Evolutionary conservation across 2,329 filamentous ascomycete genomes (phyloP), one percentile per base, ranked within the genome.

Genomic region (Chrysoporthe cubensis): DNA sequence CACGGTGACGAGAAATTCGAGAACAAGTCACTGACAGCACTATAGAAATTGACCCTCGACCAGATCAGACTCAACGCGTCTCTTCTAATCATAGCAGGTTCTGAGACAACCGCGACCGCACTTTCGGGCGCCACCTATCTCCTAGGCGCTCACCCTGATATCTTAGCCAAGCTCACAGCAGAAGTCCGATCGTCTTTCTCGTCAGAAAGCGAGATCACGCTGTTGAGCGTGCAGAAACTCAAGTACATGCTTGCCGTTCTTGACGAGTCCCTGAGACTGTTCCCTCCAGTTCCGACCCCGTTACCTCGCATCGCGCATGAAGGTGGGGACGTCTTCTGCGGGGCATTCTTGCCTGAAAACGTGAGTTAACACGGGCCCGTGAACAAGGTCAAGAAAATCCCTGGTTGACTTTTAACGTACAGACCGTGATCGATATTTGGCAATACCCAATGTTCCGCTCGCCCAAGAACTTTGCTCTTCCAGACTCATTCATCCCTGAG

Each of bases 101-200:
- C 80, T 3, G 84, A 86, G 71, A 86, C 84, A 1, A 84, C 83
- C 0, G 81, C 83, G 0, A 84, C 82, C 0, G 74, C 81, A 2
- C 75, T 85, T 26, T 71, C 76, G 67, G 72, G 79, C 70, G 69
- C 75, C 67, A 69, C 71, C 0, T 85, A 78, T 66, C 73, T 81
- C 4, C 74, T 85, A 6, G 74, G 80, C 1, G 75, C 70, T 4
- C 72, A 83, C 59, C 80, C 78, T 0, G 74, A 77, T 0, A 74
- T 75, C 4, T 73, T 82, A 63, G 62, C 71, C 4, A 78, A 75
- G 57, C 73, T 86, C 1, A 74, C 74, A 1, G 66, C 74, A 0
- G 83, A 85, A 66, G 74, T 84, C 2, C 77, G 81, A 9, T 66
- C 69, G 0, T 64, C 72, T 0, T 84, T 84, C 69, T 72, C 78